These are phyloP conservation scores for Sordariomycetes sp. DNA, from an alignment of 2,329 filamentous ascomycete species.

Conservation along the genomic window DNA sequence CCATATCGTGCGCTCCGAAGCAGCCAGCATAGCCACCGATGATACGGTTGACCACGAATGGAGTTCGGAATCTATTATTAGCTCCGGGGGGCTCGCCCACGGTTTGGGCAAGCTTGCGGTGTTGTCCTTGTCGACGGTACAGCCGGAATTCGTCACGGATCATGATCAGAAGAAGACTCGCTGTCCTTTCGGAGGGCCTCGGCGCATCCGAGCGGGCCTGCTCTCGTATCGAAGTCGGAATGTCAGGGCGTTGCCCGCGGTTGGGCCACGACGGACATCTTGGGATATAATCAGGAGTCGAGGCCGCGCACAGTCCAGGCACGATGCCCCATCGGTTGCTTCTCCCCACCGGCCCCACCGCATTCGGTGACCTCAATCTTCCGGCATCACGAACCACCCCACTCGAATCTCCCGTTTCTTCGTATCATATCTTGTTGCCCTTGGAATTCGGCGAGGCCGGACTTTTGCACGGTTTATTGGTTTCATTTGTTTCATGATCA, in stretches of 20 bases:
- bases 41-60: neutral
- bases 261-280: no score
- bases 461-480: neutral
- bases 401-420: neutral
- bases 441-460: neutral
- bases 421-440: neutral
- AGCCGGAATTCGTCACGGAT: neutral
- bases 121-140: neutral
- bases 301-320: neutral
- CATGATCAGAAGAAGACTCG: neutral
- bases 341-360: neutral
- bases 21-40: neutral
- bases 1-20: neutral
- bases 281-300: no score
- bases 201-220: no score
- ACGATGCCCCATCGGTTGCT: neutral
- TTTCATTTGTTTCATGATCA: neutral
- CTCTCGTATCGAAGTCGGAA: no score
- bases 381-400: neutral
- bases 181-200: neutral
- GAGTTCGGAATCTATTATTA: neutral
- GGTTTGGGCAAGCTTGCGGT: neutral
- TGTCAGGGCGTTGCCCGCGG: no score
- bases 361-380: neutral
- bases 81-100: neutral